A percentile compares a stretch with the other conserved stretches of the same genome.
phyloP scores from a whole-genome alignment of 2,329 filamentous ascomycete species.

The Ambrosiella xylebori region DNA sequence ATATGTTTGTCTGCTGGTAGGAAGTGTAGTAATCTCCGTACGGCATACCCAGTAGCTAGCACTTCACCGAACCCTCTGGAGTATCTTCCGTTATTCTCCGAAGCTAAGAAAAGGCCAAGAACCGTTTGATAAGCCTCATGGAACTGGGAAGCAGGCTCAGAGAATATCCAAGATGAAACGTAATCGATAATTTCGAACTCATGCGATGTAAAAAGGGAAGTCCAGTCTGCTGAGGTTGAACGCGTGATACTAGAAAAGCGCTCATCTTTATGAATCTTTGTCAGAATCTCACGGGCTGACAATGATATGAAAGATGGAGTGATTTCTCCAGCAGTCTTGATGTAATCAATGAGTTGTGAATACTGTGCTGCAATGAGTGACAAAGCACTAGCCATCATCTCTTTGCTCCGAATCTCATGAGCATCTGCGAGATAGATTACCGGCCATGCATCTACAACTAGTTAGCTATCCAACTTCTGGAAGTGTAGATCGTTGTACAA shows the following conservation, averaged over 20 bases:
- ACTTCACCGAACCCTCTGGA: conserved; percentile 74
- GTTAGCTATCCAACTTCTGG: background rate
- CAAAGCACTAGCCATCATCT: conserved; percentile 77
- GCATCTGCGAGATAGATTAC: conserved; percentile 94
- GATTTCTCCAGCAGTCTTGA: conserved; percentile 42
- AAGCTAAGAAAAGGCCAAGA: conserved; percentile 43
- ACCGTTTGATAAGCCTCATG: conserved; percentile 49
- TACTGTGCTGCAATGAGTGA: conserved; percentile 45
- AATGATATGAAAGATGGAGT: conserved; percentile 43
- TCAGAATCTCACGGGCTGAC: conserved; percentile 47
- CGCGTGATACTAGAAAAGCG: conserved; percentile 47
- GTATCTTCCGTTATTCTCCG: conserved; percentile 43
- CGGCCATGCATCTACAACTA: conserved; percentile 56
- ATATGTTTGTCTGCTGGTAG: conserved; percentile 59
- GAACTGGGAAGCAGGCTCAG: conserved; percentile 47
- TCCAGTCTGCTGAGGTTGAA: no score
- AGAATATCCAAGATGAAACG: conserved; percentile 28
- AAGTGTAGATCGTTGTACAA: background rate
- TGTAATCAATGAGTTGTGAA: conserved; percentile 43
- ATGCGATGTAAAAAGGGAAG: no score
- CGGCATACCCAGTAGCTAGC: conserved; percentile 71
- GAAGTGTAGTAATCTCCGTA: conserved; percentile 67
- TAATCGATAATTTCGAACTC: conserved; percentile 42
- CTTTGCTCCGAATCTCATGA: conserved; percentile 70
- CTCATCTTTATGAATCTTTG: conserved; percentile 49